Evolutionary conservation across 306 rosid species (phyloP).

Genomic region (Vicia sativa): DNA sequence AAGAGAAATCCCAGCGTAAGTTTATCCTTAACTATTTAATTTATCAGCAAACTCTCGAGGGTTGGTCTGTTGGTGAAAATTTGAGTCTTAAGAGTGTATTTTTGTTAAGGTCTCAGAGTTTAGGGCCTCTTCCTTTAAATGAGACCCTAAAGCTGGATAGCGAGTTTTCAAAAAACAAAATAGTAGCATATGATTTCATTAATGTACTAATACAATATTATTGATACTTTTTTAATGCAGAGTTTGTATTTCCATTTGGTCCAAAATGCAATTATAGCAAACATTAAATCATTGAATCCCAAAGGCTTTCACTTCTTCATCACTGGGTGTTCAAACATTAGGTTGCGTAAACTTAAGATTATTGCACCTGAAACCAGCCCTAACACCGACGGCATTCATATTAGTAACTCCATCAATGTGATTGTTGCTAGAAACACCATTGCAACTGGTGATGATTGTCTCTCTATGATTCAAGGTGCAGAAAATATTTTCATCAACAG

Average conservation of each 20-base stretch:
- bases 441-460: slow-evolving; percentile 51
- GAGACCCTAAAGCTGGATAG: no score
- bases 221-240: slow-evolving; percentile 34
- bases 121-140: no score
- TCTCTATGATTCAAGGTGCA: slow-evolving; percentile 43
- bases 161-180: no score
- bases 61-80: no score
- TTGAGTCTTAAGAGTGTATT: no score
- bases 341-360: slow-evolving; percentile 33
- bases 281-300: slow-evolving; percentile 37
- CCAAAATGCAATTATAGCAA: slow-evolving; percentile 15
- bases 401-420: slow-evolving; percentile 40
- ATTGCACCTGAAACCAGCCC: slow-evolving; percentile 49
- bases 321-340: slow-evolving; percentile 39
- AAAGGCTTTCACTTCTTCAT: slow-evolving; percentile 51
- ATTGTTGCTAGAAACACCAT: slow-evolving; percentile 22
- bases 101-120: no score
- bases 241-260: slow-evolving; percentile 22
- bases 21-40: neutral
- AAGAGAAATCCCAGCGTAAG: slow-evolving; percentile 67
- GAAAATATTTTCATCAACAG: slow-evolving; percentile 32
- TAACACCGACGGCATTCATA: slow-evolving; percentile 53
- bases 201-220: neutral
- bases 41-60: neutral
- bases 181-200: neutral